A percentile compares a stretch with the other conserved stretches of the same genome.
phyloP scores from a whole-genome alignment of 805 yeast species.

The Starmerella stigmatis region DNA sequence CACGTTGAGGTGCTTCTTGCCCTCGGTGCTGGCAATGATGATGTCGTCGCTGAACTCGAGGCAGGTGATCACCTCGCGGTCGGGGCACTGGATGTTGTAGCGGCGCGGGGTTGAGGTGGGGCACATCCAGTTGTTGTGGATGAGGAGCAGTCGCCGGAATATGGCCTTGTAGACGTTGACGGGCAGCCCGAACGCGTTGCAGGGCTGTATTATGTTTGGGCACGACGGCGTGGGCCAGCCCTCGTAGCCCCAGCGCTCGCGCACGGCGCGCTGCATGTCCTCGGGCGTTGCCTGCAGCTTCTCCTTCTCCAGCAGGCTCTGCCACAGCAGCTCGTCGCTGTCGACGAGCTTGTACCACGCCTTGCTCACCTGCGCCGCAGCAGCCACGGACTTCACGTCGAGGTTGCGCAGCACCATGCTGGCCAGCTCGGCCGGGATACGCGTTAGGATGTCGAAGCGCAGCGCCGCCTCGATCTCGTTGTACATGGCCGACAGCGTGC shows the following conservation, averaged over 20 bases:
- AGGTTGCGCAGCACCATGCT: constrained; percentile 53
- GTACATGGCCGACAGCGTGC: constrained; percentile 51
- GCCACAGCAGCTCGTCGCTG: constrained; percentile 60
- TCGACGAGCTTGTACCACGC: constrained; percentile 61
- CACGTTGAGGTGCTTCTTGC: constrained; percentile 58
- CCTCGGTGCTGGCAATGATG: constrained; percentile 89
- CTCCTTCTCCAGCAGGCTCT: constrained; percentile 50
- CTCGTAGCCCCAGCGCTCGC: constrained; percentile 30
- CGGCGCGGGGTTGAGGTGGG: constrained; percentile 66
- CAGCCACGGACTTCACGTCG: constrained; percentile 51
- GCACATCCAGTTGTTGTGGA: constrained; percentile 70
- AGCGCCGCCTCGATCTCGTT: constrained; percentile 44
- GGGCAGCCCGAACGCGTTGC: constrained; percentile 23
- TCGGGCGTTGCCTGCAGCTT: constrained; percentile 42
- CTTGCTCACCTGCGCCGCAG: constrained; percentile 53
- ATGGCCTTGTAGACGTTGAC: constrained; percentile 41
- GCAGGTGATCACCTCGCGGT: constrained; percentile 74
- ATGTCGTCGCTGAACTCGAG: constrained; percentile 84
- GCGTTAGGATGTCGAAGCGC: constrained; percentile 59
- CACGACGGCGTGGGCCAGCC: constrained; percentile 25
- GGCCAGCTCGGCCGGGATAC: constrained; percentile 67
- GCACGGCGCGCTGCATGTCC: constrained; percentile 35
- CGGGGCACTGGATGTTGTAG: constrained; percentile 36
- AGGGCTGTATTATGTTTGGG: constrained; percentile 7
- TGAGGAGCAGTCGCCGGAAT: constrained; percentile 49